These are phyloP conservation scores for Funneliformis caledonium DNA, from an alignment of 371 early-diverging fungal species.

Conservation along the genomic window DNA sequence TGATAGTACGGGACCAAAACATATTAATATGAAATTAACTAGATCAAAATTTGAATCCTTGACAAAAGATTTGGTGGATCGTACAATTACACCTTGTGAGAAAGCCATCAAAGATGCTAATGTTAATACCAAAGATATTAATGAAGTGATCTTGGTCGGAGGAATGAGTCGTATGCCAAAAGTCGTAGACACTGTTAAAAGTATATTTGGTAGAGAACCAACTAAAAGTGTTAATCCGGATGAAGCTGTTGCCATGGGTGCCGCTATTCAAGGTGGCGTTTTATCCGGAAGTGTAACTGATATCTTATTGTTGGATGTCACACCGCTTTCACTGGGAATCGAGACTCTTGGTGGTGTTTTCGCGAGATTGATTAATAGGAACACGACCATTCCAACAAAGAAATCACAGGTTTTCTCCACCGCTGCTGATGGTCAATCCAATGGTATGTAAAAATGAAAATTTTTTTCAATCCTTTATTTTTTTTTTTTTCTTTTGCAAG, in stretches of 20 bases:
- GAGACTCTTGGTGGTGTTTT: constrained; percentile 94
- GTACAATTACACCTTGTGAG: constrained; percentile 91
- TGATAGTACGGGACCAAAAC: constrained; percentile 86
- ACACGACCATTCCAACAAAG: constrained; percentile 97
- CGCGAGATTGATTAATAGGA: constrained; percentile 82
- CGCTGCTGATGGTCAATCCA: constrained; percentile 96
- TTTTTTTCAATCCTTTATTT: no score
- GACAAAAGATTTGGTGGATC: constrained; percentile 76
- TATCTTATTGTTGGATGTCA: constrained; percentile 94
- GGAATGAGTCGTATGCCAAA: constrained; percentile 98
- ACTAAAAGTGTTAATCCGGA: constrained; percentile 91
- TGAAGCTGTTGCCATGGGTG: constrained; percentile 97
- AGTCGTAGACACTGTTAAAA: constrained; percentile 86
- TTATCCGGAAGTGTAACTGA: constrained; percentile 78
- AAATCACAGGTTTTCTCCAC: constrained; percentile 96
- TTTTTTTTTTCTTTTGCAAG: no score
- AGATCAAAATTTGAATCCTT: constrained; percentile 90
- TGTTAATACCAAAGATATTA: constrained; percentile 70
- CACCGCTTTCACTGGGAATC: constrained; percentile 95
- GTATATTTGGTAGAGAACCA: constrained; percentile 61
- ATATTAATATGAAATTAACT: constrained; percentile 83
- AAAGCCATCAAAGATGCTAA: constrained; percentile 93
- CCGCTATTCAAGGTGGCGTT: constrained; percentile 96
- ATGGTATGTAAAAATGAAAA: constrained; percentile 68
- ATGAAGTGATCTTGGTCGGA: constrained; percentile 97